These are phyloP conservation scores for Brassica nigra DNA, from an alignment of 345 rosid species.

Conservation along the genomic window DNA sequence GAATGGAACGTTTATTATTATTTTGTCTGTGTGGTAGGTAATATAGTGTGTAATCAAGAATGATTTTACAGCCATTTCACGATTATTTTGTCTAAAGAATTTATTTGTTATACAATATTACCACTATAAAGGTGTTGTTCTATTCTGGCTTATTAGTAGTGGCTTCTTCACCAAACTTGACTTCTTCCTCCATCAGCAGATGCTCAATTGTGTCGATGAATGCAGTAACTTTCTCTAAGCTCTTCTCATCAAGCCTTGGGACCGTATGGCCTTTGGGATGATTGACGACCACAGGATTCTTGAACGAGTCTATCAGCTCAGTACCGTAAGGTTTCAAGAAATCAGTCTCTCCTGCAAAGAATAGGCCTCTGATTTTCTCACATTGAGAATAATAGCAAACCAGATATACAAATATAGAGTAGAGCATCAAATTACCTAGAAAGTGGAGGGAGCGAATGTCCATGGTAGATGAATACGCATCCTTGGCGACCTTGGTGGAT, in stretches of 20 bases:
- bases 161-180: constrained; percentile 26
- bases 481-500: constrained; percentile 50
- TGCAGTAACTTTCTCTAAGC: constrained; percentile 44
- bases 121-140: not conserved
- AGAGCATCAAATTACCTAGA: constrained; percentile 48
- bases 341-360: constrained; percentile 74
- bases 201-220: constrained; percentile 57
- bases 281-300: constrained; percentile 60
- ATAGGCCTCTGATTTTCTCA: not conserved
- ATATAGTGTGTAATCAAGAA: not conserved
- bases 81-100: not conserved
- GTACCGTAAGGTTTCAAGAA: constrained; percentile 70
- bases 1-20: constrained; percentile 15
- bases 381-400: not conserved
- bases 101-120: not conserved
- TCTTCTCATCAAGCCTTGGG: constrained; percentile 80
- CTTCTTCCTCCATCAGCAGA: constrained; percentile 36
- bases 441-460: constrained; percentile 71
- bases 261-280: constrained; percentile 97
- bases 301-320: constrained; percentile 54
- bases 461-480: constrained; percentile 63
- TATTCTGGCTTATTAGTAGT: not conserved
- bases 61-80: constrained; percentile 6
- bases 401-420: not conserved
- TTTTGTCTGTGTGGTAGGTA: constrained; percentile 8